Evolutionary conservation across 768 basidiomycete species (phyloP).

Genomic region (Amanita phalloides): DNA sequence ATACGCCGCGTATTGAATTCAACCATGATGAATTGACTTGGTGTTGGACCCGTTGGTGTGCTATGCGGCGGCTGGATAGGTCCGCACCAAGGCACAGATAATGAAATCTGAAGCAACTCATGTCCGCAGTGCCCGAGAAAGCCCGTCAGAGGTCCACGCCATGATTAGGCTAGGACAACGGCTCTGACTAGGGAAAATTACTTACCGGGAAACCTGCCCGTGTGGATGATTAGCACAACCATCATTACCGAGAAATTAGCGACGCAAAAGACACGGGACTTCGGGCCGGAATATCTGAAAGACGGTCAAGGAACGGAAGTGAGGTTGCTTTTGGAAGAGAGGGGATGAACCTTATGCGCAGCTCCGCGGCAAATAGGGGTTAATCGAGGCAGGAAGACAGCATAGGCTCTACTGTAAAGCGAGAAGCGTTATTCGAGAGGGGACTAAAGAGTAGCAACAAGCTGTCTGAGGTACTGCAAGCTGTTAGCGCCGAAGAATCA

Average conservation of each 20-base stretch:
- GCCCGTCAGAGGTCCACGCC: background rate
- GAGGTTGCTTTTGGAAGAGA: background rate
- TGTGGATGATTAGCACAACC: background rate
- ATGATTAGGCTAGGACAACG: background rate
- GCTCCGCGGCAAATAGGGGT: constrained; percentile 3
- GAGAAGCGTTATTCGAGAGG: background rate
- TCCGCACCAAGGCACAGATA: background rate
- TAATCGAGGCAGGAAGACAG: constrained; percentile 1
- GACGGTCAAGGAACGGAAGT: background rate
- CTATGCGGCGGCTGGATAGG: background rate
- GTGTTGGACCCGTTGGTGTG: background rate
- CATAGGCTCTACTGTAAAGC: background rate
- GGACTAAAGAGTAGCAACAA: background rate
- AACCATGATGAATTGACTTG: background rate
- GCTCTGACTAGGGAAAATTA: background rate
- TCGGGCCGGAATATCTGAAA: background rate
- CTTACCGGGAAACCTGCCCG: background rate
- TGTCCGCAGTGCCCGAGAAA: background rate
- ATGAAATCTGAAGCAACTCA: background rate
- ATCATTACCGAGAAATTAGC: background rate
- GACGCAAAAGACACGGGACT: background rate
- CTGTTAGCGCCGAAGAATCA: background rate
- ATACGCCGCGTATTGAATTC: background rate
- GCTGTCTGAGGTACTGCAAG: constrained; percentile 2
- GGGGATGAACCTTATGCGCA: background rate